Evolutionary conservation across 441 rosid species (phyloP).

Genomic region (Melastoma candidum): DNA sequence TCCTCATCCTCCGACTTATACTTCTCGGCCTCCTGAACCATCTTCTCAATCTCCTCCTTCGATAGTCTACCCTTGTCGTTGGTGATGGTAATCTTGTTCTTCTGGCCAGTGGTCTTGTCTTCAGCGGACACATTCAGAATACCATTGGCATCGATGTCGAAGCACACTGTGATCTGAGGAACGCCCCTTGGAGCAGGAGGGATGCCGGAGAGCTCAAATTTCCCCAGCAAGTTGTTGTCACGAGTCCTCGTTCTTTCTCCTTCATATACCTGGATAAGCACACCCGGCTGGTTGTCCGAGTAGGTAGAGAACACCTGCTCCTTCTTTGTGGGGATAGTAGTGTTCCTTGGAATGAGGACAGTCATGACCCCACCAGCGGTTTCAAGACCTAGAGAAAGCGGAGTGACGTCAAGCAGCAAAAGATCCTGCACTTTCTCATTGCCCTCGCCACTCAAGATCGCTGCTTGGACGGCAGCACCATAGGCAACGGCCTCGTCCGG

Average conservation of each 20-base stretch:
- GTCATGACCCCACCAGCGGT: constrained; percentile 57
- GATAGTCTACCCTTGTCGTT: constrained; percentile 70
- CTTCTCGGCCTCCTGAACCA: constrained; percentile 74
- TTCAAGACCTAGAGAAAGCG: constrained; percentile 44
- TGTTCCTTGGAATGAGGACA: constrained; percentile 56
- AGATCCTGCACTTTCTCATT: constrained; percentile 75
- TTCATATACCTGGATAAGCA: constrained; percentile 68
- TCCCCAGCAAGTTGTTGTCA: constrained; percentile 68
- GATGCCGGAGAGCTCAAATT: constrained; percentile 67
- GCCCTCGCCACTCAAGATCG: constrained; percentile 65
- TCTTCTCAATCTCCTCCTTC: constrained; percentile 52
- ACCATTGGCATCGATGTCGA: constrained; percentile 61
- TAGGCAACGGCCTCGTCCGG: constrained; percentile 76
- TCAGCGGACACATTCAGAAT: constrained; percentile 71
- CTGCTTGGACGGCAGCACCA: constrained; percentile 77
- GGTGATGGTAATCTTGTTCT: constrained; percentile 70
- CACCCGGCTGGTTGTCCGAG: constrained; percentile 69
- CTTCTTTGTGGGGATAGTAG: constrained; percentile 65
- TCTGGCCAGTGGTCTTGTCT: constrained; percentile 74
- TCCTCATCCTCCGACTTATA: constrained; percentile 65
- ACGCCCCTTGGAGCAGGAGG: constrained; percentile 74
- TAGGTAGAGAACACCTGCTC: constrained; percentile 55
- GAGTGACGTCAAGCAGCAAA: constrained; percentile 53
- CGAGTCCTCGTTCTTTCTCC: constrained; percentile 67
- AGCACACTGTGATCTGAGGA: constrained; percentile 61